Base-by-base conservation (phyloP, 192 early-diverging fungal genomes). In the Coemansia sp. region DNA sequence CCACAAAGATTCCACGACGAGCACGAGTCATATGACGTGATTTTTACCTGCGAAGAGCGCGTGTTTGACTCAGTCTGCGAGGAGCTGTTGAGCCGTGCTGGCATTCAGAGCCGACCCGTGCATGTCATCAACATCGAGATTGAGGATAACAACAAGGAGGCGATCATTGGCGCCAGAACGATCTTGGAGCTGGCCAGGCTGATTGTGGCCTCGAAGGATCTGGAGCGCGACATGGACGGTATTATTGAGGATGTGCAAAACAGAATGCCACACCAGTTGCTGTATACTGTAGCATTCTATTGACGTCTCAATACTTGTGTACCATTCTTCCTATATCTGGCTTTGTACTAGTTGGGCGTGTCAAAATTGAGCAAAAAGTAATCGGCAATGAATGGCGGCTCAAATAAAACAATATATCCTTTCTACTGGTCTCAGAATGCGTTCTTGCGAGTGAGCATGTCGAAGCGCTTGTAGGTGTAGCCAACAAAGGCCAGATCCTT, bases 401-500 rank as follows among this genome's bases (percentile, higher is more conserved):
- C n/a, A n/a, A n/a, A n/a, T n/a, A 19, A 41, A 10, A 23, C 4
- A 18, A 11, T 21, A 21, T 7, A n/a, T 26, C 14, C 23, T 26
- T 45, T 26, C 42, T 15, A 17, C n/a, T 13, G 4, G 15, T 18
- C 27, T 47, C 43, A 85, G 21, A 83, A 70, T 8, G 81, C 81
- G 60, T 91, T 86, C 51, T 83, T 85, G 53, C 82, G 84, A 30
- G 86, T 86, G 17, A 91, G 59, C 55, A 85, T 86, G 63, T 91
- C 89, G 66, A 91, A 99, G 51, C 93, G 77, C 69, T 97, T 95
- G 74, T 88, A 99, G 8, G 97, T 99, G 79, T 99, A 99, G 15
- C 97, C 97, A 27, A 99, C 88, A 83, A 99, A 99, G 22, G 95
- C 95, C 60, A 99, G 71, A 53, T 96, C 93, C 63, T 91, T 94